A percentile compares a stretch with the other conserved stretches of the same genome.
Conservation (phyloP, 2,329 filamentous ascomycete genomes). For the Alternaria brassicicola region DNA sequence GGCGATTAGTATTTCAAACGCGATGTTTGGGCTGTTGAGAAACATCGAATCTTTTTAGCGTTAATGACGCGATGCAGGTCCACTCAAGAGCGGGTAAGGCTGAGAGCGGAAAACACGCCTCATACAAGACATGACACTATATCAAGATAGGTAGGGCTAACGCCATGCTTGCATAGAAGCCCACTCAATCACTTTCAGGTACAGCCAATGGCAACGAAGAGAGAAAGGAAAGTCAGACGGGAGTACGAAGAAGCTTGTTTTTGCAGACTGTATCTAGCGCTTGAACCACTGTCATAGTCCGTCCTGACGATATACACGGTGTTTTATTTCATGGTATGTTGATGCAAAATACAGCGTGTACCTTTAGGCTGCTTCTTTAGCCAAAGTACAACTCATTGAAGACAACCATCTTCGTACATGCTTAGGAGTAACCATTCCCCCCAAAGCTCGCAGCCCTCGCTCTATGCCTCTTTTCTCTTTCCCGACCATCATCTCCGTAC, state of each 20-base stretch:
- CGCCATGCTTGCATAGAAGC: neutral
- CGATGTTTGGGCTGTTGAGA: conserved; percentile 11
- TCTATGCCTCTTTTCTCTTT: conserved; percentile 14
- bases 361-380: neutral
- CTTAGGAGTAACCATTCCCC: conserved; percentile 10
- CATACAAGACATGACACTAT: neutral
- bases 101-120: conserved; percentile 2
- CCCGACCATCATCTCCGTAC: conserved; percentile 14
- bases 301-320: neutral
- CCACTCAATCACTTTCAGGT: neutral
- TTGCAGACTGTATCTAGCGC: neutral
- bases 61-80: conserved; percentile 35
- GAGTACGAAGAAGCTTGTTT: neutral
- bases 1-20: conserved; percentile 13
- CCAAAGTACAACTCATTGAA: neutral
- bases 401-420: neutral
- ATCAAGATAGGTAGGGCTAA: neutral
- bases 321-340: neutral
- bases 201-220: neutral
- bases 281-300: neutral
- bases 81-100: conserved; percentile 18
- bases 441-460: conserved; percentile 42
- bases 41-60: conserved; percentile 34
- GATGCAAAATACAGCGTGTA: neutral
- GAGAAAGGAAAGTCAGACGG: neutral